Evolutionary conservation across 768 basidiomycete genomes (phyloP).

Genomic region (Termitomyces sp.): DNA sequence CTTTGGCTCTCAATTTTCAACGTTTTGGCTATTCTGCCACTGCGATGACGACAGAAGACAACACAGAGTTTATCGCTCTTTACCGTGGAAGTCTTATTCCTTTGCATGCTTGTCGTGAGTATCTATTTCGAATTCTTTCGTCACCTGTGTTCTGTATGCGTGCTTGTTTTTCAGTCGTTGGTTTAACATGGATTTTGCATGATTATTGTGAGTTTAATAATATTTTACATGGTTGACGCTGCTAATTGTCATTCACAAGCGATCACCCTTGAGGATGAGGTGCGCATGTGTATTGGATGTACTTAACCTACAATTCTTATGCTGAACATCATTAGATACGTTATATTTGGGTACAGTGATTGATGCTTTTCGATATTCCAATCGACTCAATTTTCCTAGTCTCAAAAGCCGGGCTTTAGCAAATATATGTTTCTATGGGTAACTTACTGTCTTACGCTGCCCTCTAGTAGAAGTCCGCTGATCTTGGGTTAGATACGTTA

Average conservation of each 20-base stretch:
- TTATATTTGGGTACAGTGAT: slow-evolving; percentile 34
- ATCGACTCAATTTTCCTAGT: slow-evolving; percentile 16
- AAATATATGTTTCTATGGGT: slow-evolving; percentile 43
- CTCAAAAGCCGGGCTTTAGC: slow-evolving; percentile 27
- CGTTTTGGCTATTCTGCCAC: not conserved
- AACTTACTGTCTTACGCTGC: not conserved
- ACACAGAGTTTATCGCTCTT: not conserved
- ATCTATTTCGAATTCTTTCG: not conserved
- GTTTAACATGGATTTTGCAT: slow-evolving; percentile 34
- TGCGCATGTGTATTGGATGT: too few species aligned
- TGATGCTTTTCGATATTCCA: not conserved
- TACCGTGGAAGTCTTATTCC: slow-evolving; percentile 16
- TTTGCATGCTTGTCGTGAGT: slow-evolving; percentile 16
- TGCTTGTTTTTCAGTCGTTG: slow-evolving; percentile 18
- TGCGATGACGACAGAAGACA: not conserved
- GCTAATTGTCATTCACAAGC: slow-evolving; percentile 15
- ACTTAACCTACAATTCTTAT: not conserved
- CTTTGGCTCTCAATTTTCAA: not conserved
- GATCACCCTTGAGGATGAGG: slow-evolving; percentile 31
- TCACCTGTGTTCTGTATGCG: not conserved
- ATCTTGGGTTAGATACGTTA: slow-evolving; percentile 37
- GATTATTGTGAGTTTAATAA: slow-evolving; percentile 26
- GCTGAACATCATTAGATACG: slow-evolving; percentile 22
- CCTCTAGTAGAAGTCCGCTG: not conserved
- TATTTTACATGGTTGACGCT: not conserved